Evolutionary conservation across 2,329 filamentous ascomycete genomes (phyloP).

Genomic region (Penicillium corylophilum): DNA sequence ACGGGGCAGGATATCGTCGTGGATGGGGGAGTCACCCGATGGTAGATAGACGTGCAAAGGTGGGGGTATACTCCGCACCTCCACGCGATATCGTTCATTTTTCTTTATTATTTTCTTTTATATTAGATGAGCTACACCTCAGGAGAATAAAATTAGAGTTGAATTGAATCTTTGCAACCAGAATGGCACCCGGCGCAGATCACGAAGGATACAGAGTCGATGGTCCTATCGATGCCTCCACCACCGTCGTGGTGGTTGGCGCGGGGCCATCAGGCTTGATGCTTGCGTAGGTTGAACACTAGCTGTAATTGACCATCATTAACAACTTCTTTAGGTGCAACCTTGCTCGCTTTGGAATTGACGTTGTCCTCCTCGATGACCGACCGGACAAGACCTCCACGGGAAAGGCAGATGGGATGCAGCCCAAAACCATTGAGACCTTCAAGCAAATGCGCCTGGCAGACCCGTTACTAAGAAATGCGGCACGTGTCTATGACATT

Average conservation of each 20-base stretch:
- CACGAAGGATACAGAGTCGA: constrained; percentile 26
- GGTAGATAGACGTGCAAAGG: constrained; percentile 28
- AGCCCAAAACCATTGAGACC: constrained; percentile 77
- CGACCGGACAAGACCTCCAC: constrained; percentile 66
- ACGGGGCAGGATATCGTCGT: constrained; percentile 49
- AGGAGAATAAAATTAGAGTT: constrained; percentile 35
- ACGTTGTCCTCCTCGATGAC: constrained; percentile 66
- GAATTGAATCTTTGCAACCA: neutral
- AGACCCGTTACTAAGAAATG: constrained; percentile 65
- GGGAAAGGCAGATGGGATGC: constrained; percentile 69
- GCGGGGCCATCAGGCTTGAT: constrained; percentile 49
- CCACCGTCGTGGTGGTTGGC: constrained; percentile 40
- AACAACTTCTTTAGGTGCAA: constrained; percentile 45
- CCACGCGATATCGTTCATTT: neutral
- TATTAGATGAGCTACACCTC: constrained; percentile 1
- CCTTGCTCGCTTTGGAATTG: constrained; percentile 65
- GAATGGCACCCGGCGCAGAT: constrained; percentile 31
- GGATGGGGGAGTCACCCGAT: constrained; percentile 45
- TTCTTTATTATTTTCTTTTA: neutral
- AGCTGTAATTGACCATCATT: constrained; percentile 21
- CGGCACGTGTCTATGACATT: constrained; percentile 71
- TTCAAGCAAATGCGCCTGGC: constrained; percentile 71
- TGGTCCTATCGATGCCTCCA: constrained; percentile 16
- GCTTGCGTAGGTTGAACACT: constrained; percentile 34
- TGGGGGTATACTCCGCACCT: constrained; percentile 15